Evolutionary conservation across 2,329 filamentous ascomycete species (phyloP), one percentile per base, ranked within the genome.

Genomic region (Fusarium neocosmosporiellum): DNA sequence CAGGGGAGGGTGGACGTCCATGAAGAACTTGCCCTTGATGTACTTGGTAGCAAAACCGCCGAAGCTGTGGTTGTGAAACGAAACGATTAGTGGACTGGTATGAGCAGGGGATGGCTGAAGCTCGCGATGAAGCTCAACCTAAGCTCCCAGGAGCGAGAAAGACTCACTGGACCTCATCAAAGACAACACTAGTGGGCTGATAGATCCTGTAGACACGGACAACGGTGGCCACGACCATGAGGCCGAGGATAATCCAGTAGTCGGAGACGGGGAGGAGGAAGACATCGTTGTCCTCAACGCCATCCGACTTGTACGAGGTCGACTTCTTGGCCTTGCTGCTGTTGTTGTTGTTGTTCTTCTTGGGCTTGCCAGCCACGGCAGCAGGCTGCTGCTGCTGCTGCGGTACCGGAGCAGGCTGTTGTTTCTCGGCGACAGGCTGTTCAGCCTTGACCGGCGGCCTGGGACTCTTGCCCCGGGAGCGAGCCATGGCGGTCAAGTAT

Each of bases 1-100:
- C 69, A 99, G 88, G 53, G 96, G 96, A 34, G 96, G 96, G 81
- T 99, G 96, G n/a, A 99, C 96, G 81, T 99, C 96, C 96, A 99
- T 99, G 84, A 99, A 99, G 89, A 99, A 99, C 82, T 89, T 93
- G 80, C 96, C 96, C 88, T 99, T 98, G 88, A 99, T 98, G 84
- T 99, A 99, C 84, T 99, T 99, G 78, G 93, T 94, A 74, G 96
- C 96, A 81, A 99, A 99, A 57, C 96, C 96, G 82, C 96, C 96
- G 83, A 99, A 99, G 85, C 95, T 98, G 79, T 74, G 72, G 29
- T 72, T 69, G 29, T 48, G 48, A 48, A 57, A 57, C 22, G 33
- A 46, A n/a, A 16, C 27, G 31, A 66, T 77, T 69, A 78, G 75
- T 61, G 36, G 29, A 53, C 55, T 46, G 64, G 46, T 57, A 34